Evolutionary conservation across 164 flowering plant species (phyloP).

Genomic region (Macadamia tetraphylla): DNA sequence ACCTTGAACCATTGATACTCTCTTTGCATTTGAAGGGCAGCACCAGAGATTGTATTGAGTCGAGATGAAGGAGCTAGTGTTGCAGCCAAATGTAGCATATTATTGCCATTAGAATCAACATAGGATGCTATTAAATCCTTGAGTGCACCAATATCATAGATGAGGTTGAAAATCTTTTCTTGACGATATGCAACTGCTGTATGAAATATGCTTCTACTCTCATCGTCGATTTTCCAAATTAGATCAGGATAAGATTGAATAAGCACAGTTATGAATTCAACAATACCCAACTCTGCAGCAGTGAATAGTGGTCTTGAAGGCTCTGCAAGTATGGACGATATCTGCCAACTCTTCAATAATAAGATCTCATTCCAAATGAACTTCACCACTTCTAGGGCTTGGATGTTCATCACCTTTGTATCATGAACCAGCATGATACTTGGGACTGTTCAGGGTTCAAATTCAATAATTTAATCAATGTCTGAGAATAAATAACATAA

Average conservation of each 20-base stretch:
- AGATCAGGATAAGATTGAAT: slow-evolving; percentile 20
- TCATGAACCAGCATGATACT: neutral
- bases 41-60: neutral
- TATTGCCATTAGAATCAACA: neutral
- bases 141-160: neutral
- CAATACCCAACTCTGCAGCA: slow-evolving; percentile 19
- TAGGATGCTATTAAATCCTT: neutral
- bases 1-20: neutral
- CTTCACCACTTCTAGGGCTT: slow-evolving; percentile 8
- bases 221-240: slow-evolving; percentile 10
- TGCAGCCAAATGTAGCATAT: neutral
- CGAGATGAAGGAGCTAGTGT: neutral
- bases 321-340: slow-evolving; percentile 3
- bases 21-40: neutral
- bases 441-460: neutral
- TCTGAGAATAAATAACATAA: neutral
- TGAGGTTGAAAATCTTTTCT: slow-evolving; percentile 16
- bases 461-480: neutral
- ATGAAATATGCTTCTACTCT: slow-evolving; percentile 15
- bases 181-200: slow-evolving; percentile 15
- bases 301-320: slow-evolving; percentile 10
- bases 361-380: slow-evolving; percentile 10
- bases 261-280: slow-evolving; percentile 12
- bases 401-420: neutral
- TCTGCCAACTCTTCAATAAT: slow-evolving; percentile 1